Evolutionary conservation across 306 rosid genomes (phyloP).

Genomic region (Sphenostylis stenocarpa): DNA sequence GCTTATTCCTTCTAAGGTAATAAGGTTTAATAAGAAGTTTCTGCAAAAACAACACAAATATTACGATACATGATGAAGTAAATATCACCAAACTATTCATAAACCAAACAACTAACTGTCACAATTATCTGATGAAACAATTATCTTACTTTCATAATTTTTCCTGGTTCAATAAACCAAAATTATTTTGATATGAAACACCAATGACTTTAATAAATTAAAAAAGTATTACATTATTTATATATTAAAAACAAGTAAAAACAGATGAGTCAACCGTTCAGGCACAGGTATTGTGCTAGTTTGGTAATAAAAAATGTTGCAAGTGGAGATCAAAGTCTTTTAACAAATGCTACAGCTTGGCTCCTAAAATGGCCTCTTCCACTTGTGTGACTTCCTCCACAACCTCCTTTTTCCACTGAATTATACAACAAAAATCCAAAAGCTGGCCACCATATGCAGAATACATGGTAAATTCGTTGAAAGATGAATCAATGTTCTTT

Average conservation of each 20-base stretch:
- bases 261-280: too few relatives aligned
- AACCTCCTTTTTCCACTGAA: too few relatives aligned
- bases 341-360: not conserved
- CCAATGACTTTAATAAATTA: too few relatives aligned
- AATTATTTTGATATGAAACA: too few relatives aligned
- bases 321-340: not conserved
- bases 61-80: slow-evolving; percentile 9
- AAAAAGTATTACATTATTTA: too few relatives aligned
- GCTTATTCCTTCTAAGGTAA: slow-evolving; percentile 73
- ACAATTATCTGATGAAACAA: slow-evolving; percentile 9
- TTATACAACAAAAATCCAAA: too few relatives aligned
- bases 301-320: not conserved
- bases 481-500: too few relatives aligned
- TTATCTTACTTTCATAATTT: slow-evolving; percentile 6
- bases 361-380: too few relatives aligned
- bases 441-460: too few relatives aligned
- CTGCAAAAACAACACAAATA: slow-evolving; percentile 49
- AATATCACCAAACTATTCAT: slow-evolving; percentile 2
- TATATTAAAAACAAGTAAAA: too few relatives aligned
- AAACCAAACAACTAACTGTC: slow-evolving; percentile 17
- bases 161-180: not conserved
- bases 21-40: slow-evolving; percentile 75
- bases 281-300: not conserved
- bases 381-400: too few relatives aligned
- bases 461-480: too few relatives aligned